Evolutionary conservation across 139 green algal species (phyloP), one percentile per base, ranked within the genome.

Genomic region (Diplosphaera chodatii): DNA sequence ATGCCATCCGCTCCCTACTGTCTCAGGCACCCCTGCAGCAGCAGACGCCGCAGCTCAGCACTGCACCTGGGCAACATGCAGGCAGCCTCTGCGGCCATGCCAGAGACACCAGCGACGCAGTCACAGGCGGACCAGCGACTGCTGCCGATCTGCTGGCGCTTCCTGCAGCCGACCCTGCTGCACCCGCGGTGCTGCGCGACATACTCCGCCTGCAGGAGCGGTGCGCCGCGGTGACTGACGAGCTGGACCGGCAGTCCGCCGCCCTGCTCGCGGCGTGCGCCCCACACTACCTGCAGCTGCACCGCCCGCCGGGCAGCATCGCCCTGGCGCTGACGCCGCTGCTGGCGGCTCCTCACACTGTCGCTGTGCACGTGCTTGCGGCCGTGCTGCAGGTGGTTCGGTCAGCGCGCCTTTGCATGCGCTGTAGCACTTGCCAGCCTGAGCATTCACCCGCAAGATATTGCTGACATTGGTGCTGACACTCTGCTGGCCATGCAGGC

Each of bases 1-100:
- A 74, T 40, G 32, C 41, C 23, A 32, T 74, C 32, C 69, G 69
- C 10, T 31, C 69, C 4, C 55, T 74, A 3, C 25, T 74, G 41
- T 48, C 8, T 48, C 37, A 48, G 37, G 37, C 37, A 20, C 10
- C 37, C 8, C 6, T 48, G 37, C 37, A 48, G 37, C 37, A 48
- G 37, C 37, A n/a, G n/a, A n/a, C n/a, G n/a, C n/a, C n/a, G n/a
- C n/a, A n/a, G n/a, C n/a, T n/a, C n/a, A n/a, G n/a, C n/a, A n/a
- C n/a, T n/a, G n/a, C n/a, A n/a, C n/a, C n/a, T n/a, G n/a, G n/a
- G n/a, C n/a, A n/a, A n/a, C n/a, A n/a, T n/a, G n/a, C n/a, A 48
- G 37, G 10, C 8, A 8, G 8, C 37, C 13, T 8, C 37, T 21
- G 37, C 8, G 13, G 10, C 8, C 48, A 27, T 18, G 48, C 48